Evolutionary conservation across 352 stramenopile genomes (phyloP).

Genomic region (Phytophthora syringae): DNA sequence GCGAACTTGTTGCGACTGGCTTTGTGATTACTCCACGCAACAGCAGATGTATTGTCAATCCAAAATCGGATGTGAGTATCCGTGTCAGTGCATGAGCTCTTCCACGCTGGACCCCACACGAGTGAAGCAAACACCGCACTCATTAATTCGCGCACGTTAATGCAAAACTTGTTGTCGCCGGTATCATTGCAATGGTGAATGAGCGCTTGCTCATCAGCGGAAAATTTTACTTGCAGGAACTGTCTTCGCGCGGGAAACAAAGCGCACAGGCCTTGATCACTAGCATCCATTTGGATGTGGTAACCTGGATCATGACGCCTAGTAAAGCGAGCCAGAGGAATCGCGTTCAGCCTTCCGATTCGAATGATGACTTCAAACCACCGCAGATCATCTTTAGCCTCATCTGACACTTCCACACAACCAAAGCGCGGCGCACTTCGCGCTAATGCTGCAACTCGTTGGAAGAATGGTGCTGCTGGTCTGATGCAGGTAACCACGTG

Average conservation of each 20-base stretch:
- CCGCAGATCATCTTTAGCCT: background rate
- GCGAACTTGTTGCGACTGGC: slow-evolving; percentile 12
- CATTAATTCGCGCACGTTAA: slow-evolving; percentile 20
- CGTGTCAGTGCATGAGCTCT: background rate
- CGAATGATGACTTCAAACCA: slow-evolving; percentile 13
- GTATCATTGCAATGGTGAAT: background rate
- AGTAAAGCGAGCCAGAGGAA: slow-evolving; percentile 1
- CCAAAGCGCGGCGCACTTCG: background rate
- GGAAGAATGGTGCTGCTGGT: slow-evolving; percentile 7
- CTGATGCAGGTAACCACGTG: slow-evolving; percentile 21
- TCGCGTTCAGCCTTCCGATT: slow-evolving; percentile 1
- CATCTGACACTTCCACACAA: background rate
- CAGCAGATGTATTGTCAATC: slow-evolving; percentile 22
- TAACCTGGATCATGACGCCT: background rate
- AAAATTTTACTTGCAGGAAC: slow-evolving; percentile 12
- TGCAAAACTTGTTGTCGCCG: slow-evolving; percentile 1
- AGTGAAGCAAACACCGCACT: slow-evolving; percentile 14
- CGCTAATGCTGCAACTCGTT: slow-evolving; percentile 4
- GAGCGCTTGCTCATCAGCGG: background rate
- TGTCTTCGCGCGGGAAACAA: slow-evolving; percentile 1
- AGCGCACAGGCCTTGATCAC: slow-evolving; percentile 8
- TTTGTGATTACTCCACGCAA: slow-evolving; percentile 13
- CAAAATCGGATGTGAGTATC: slow-evolving; percentile 12
- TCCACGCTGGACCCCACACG: slow-evolving; percentile 5
- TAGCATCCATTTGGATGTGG: slow-evolving; percentile 10